Evolutionary conservation across 768 basidiomycete genomes (phyloP).

Genomic region (Auriscalpium microsporum): DNA sequence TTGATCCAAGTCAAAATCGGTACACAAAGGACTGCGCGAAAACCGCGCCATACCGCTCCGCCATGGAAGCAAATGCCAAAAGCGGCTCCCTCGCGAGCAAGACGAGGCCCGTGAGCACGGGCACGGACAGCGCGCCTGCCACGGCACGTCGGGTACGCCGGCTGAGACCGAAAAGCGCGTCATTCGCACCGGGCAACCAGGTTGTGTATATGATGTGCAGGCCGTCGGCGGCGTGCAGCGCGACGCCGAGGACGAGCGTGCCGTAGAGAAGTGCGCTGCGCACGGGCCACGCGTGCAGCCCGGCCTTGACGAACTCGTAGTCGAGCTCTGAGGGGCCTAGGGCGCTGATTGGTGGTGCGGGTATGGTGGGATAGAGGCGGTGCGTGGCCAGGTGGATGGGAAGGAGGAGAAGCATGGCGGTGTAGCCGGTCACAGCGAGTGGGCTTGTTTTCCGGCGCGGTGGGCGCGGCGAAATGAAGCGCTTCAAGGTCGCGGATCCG

Average conservation of each 20-base stretch:
- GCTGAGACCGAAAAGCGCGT: slow-evolving; percentile 19
- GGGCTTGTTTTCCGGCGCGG: slow-evolving; percentile 30
- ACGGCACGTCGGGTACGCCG: slow-evolving; percentile 25
- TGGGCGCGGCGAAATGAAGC: slow-evolving; percentile 38
- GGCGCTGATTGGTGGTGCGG: slow-evolving; percentile 39
- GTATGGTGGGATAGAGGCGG: slow-evolving; percentile 44
- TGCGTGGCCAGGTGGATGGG: slow-evolving; percentile 67
- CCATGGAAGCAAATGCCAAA: slow-evolving; percentile 44
- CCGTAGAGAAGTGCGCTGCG: slow-evolving; percentile 56
- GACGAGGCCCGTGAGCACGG: slow-evolving; percentile 49
- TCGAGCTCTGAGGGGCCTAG: slow-evolving; percentile 73
- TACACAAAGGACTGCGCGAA: slow-evolving; percentile 41
- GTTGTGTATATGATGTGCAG: slow-evolving; percentile 41
- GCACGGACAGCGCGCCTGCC: slow-evolving; percentile 34
- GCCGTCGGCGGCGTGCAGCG: slow-evolving; percentile 60
- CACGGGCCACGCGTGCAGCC: slow-evolving; percentile 51
- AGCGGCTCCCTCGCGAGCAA: slow-evolving; percentile 47
- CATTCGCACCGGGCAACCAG: slow-evolving; percentile 29
- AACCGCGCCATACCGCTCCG: slow-evolving; percentile 42
- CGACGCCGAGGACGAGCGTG: slow-evolving; percentile 47
- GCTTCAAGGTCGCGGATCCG: slow-evolving; percentile 48
- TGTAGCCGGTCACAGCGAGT: slow-evolving; percentile 59
- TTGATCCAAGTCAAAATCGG: slow-evolving; percentile 24
- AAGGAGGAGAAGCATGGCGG: slow-evolving; percentile 45
- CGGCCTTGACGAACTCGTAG: slow-evolving; percentile 76